Evolutionary conservation across 2,329 filamentous ascomycete genomes (phyloP), one percentile per base, ranked within the genome.

Genomic region (Atkinsonella hypoxylon): DNA sequence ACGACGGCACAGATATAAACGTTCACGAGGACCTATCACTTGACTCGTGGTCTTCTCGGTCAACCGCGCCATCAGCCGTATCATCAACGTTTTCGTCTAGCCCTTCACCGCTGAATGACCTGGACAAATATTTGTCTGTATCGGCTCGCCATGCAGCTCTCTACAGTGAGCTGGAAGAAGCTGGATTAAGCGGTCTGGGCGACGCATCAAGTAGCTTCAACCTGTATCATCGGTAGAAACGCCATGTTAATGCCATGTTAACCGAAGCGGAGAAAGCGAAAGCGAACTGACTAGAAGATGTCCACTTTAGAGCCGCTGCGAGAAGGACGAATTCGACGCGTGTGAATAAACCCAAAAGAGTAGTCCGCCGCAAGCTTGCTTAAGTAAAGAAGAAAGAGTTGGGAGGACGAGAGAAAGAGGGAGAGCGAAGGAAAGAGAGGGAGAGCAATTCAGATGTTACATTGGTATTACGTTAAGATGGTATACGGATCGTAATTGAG

Each of bases 181-280:
- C 51, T 7, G 53, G 53, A 13, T 15, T 55, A n/a, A 42, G 45
- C 11, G 53, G 53, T 1, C 46, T 55, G 5, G 44, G 49, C 12
- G 47, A 53, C 36, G 44, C 22, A 4, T 18, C 39, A 36, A 26
- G 39, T 12, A 48, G 47, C 12, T 6, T 47, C 11, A 18, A 36
- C n/a, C 17, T 49, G n/a, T 54, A 54, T 32, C 47, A 49, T 36
- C 46, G 47, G 52, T 50, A 44, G 43, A 49, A 26, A 15, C 20
- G 13, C 17, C n/a, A 11, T 12, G 9, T 42, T 15, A n/a, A 30
- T 30, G 11, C 34, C 34, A 18, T 13, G 22, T 30, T 18, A 15
- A 30, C 12, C 7, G 26, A 13, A 12, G 10, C 26, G 17, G 32
- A 18, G 15, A 40, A 26, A 26, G 26, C 7, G 26, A 8, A 26